Percentiles rank a stretch among this genome's conserved stretches.
phyloP scores from a whole-genome alignment of 2,329 filamentous ascomycete species.

The Xylariomycetidae sp. region DNA sequence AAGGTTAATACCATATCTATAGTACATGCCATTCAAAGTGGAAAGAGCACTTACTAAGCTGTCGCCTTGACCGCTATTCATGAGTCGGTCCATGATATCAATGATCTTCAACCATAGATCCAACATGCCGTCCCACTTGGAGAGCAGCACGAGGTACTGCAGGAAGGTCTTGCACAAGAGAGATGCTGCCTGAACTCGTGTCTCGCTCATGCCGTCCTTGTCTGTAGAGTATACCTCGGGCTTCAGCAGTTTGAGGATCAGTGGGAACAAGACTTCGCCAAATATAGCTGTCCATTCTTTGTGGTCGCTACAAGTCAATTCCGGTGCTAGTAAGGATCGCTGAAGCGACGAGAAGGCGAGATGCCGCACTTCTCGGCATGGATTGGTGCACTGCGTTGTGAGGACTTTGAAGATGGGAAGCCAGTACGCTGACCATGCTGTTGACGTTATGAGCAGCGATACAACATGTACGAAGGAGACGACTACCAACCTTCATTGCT shows the following conservation, averaged over 20 bases:
- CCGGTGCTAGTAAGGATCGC: slow-evolving; percentile 76
- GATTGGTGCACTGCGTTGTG: slow-evolving; percentile 87
- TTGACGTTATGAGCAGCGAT: too few relatives aligned
- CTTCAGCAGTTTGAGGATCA: slow-evolving; percentile 82
- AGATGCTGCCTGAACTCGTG: slow-evolving; percentile 84
- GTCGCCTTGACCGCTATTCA: slow-evolving; percentile 92
- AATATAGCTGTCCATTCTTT: slow-evolving; percentile 96
- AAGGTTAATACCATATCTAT: too few relatives aligned
- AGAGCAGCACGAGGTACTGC: slow-evolving; percentile 82
- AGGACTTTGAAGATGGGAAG: slow-evolving; percentile 87
- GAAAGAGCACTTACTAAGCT: slow-evolving; percentile 63
- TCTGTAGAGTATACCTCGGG: slow-evolving; percentile 93
- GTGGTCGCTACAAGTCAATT: slow-evolving; percentile 77
- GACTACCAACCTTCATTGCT: slow-evolving; percentile 64
- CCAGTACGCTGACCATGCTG: slow-evolving; percentile 98
- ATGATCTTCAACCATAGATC: slow-evolving; percentile 90
- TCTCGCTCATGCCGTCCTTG: slow-evolving; percentile 90
- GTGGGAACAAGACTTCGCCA: slow-evolving; percentile 84
- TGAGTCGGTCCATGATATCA: slow-evolving; percentile 89
- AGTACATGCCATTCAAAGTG: not conserved
- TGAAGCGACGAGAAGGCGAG: slow-evolving; percentile 84
- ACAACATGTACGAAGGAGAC: too few relatives aligned
- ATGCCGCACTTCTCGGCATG: slow-evolving; percentile 87
- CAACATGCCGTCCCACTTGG: slow-evolving; percentile 82
- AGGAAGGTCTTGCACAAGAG: slow-evolving; percentile 93